These are phyloP conservation scores for Pichia sp. DNA, from an alignment of 1,139 yeast genomes.

Conservation along the genomic window DNA sequence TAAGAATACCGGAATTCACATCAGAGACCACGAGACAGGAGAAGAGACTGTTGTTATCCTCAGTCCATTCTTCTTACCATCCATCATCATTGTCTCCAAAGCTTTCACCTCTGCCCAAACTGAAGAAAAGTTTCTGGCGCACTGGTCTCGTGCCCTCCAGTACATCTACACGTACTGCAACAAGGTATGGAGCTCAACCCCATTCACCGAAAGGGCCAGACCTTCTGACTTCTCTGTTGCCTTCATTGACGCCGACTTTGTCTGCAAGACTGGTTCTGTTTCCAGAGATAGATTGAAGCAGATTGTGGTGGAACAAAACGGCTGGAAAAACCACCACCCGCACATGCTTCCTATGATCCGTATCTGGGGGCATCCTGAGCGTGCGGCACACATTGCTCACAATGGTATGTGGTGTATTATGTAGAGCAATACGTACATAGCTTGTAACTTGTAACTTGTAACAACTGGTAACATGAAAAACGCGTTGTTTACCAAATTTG, in stretches of 20 bases:
- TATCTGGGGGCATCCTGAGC: constrained; percentile 2
- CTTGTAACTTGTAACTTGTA: too few relatives aligned
- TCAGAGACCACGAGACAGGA: neutral
- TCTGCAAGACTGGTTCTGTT: constrained; percentile 5
- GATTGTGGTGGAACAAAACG: neutral
- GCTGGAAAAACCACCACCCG: neutral
- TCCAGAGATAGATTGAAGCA: neutral
- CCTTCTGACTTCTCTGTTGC: neutral
- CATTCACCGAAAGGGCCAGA: neutral
- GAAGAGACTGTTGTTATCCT: neutral
- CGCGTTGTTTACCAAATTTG: too few relatives aligned
- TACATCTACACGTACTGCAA: neutral
- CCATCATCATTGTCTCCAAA: neutral
- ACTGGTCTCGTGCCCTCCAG: neutral
- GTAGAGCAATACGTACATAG: too few relatives aligned
- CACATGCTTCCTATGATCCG: constrained; percentile 8
- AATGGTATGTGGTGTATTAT: constrained; percentile 28
- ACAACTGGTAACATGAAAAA: too few relatives aligned
- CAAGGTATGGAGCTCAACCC: neutral
- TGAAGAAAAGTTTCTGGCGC: neutral
- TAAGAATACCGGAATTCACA: too few relatives aligned
- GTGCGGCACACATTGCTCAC: constrained; percentile 3
- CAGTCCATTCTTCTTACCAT: neutral
- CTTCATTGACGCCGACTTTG: neutral
- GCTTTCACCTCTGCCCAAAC: neutral